A percentile compares a stretch with the other conserved stretches of the same genome.
Evolutionary conservation across 345 rosid species (phyloP).

Genomic region (Euphorbia peplus): DNA sequence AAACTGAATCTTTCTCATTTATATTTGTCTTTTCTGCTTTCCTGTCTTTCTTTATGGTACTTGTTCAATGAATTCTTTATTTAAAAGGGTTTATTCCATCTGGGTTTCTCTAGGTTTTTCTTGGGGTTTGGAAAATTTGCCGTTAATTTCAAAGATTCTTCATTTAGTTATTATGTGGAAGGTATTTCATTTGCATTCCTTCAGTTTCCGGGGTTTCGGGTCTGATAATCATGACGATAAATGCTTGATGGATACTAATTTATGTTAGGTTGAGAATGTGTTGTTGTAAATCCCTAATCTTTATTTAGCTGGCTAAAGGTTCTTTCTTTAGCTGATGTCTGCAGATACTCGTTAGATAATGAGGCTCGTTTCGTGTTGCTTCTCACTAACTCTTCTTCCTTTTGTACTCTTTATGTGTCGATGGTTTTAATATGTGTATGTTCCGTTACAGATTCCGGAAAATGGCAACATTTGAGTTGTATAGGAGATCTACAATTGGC

Average conservation of each 20-base stretch:
- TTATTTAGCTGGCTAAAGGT: background rate
- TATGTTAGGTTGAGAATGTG: background rate
- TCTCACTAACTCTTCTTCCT: background rate
- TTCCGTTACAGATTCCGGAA: constrained; percentile 28
- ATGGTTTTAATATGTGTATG: background rate
- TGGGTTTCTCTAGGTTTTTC: constrained; percentile 4
- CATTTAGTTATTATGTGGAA: background rate
- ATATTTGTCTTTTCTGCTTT: background rate
- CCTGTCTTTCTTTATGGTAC: background rate
- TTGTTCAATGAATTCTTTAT: background rate
- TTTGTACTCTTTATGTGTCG: background rate
- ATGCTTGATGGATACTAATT: background rate
- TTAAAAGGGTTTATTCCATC: background rate
- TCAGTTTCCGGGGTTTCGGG: background rate
- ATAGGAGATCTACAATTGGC: constrained; percentile 92
- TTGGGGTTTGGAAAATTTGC: background rate
- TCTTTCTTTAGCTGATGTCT: background rate
- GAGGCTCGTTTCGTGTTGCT: background rate
- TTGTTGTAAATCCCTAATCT: background rate
- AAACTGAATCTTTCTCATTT: background rate
- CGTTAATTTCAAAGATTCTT: background rate
- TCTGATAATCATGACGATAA: background rate
- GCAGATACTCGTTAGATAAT: background rate
- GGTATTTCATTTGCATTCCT: background rate
- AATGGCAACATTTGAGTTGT: constrained; percentile 97